A percentile compares a stretch with the other conserved stretches of the same genome.
These are phyloP conservation scores for Alternaria incomplexa DNA, from an alignment of 2,329 filamentous ascomycete genomes.

Conservation along the genomic window DNA sequence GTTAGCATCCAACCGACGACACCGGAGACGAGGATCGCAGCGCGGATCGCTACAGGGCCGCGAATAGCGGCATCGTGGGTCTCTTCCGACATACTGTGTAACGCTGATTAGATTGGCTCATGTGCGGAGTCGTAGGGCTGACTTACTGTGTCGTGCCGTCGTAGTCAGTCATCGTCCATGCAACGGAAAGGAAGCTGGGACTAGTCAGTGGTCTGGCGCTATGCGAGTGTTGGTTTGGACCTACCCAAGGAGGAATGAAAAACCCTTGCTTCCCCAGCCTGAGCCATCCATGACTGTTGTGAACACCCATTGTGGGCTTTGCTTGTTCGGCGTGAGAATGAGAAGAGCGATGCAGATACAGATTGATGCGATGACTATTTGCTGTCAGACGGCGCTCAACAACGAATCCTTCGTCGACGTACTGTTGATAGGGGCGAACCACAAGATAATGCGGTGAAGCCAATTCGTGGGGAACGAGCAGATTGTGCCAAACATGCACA, in stretches of 20 bases:
- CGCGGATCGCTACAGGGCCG: slow-evolving; percentile 65
- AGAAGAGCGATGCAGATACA: slow-evolving; percentile 66
- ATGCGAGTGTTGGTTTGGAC: slow-evolving; percentile 20
- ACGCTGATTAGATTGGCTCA: slow-evolving; percentile 30
- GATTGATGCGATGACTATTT: slow-evolving; percentile 62
- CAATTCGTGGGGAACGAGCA: slow-evolving; percentile 67
- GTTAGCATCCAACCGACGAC: slow-evolving; percentile 67
- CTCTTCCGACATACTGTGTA: slow-evolving; percentile 67
- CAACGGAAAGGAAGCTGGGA: slow-evolving; percentile 59
- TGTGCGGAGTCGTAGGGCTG: slow-evolving; percentile 17
- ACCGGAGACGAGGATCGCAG: slow-evolving; percentile 66
- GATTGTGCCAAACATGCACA: slow-evolving; percentile 64
- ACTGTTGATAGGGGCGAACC: slow-evolving; percentile 72
- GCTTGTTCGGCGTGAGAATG: slow-evolving; percentile 64
- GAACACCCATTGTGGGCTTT: slow-evolving; percentile 66
- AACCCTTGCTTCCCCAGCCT: slow-evolving; percentile 66
- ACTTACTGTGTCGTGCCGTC: slow-evolving; percentile 69
- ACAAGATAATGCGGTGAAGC: slow-evolving; percentile 65
- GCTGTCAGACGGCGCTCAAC: slow-evolving; percentile 7
- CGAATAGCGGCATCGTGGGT: slow-evolving; percentile 67
- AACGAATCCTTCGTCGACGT: slow-evolving; percentile 10
- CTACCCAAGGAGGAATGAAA: slow-evolving; percentile 67
- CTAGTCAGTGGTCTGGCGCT: slow-evolving; percentile 9
- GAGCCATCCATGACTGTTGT: slow-evolving; percentile 66
- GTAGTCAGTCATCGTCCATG: slow-evolving; percentile 73